A percentile compares a stretch with the other conserved stretches of the same genome.
These are phyloP conservation scores for Chenopodium suecicum DNA, from an alignment of 148 eudicot genomes.

Conservation along the genomic window DNA sequence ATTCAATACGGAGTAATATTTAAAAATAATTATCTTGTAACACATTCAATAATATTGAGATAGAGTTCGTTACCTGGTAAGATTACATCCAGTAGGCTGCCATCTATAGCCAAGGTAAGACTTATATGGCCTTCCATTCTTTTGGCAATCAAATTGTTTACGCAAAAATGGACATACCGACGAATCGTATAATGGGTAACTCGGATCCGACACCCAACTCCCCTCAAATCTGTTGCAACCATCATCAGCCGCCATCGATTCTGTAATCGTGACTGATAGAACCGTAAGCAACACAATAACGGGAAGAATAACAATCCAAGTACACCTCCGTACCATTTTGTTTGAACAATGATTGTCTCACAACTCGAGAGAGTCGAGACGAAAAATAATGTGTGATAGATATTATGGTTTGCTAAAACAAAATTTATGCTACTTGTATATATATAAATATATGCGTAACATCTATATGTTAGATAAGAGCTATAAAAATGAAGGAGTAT, in stretches of 20 bases:
- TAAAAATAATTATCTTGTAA: too few species aligned
- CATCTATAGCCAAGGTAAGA: conserved; percentile 36
- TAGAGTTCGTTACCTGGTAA: conserved; percentile 24
- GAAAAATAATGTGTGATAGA: too few species aligned
- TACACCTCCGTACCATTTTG: neutral
- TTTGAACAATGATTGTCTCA: neutral
- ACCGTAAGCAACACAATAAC: neutral
- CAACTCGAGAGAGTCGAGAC: too few species aligned
- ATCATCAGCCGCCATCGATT: conserved; percentile 14
- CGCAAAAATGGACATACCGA: conserved; percentile 15
- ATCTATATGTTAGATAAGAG: too few species aligned
- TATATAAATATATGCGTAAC: too few species aligned
- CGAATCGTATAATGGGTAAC: conserved; percentile 34
- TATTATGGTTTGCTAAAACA: too few species aligned
- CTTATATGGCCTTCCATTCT: conserved; percentile 38
- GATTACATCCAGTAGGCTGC: conserved; percentile 35
- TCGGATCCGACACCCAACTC: conserved; percentile 35
- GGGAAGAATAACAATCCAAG: neutral
- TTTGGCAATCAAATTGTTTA: conserved; percentile 33
- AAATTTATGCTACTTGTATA: too few species aligned
- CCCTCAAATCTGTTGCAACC: conserved; percentile 32
- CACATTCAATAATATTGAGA: too few species aligned
- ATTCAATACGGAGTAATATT: too few species aligned
- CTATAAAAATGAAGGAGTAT: too few species aligned
- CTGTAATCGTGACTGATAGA: neutral